Conservation (phyloP, 2,329 filamentous ascomycete species). For the Epichloe uncinata region DNA sequence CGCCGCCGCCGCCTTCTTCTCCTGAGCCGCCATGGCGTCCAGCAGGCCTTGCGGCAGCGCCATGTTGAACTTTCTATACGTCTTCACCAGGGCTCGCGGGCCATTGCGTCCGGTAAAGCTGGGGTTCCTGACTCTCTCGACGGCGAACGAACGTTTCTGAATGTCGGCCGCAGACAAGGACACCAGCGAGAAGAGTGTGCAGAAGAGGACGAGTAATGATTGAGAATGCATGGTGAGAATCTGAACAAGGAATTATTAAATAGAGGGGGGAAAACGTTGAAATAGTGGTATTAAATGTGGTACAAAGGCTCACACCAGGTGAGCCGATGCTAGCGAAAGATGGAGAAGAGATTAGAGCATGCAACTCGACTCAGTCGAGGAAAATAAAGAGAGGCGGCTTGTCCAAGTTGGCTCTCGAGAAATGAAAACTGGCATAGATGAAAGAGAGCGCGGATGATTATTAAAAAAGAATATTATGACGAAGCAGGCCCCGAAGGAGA, state of each 20-base stretch:
- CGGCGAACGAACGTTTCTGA: constrained; percentile 46
- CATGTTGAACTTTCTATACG: constrained; percentile 56
- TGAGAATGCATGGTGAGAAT: constrained; percentile 8
- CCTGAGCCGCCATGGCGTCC: constrained; percentile 20
- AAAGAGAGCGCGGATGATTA: background rate
- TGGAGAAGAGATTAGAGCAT: background rate
- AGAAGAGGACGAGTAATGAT: constrained; percentile 14
- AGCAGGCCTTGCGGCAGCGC: constrained; percentile 29
- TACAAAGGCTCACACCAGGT: background rate
- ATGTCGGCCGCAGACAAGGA: constrained; percentile 31
- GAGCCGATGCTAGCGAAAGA: background rate
- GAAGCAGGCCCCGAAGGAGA: background rate
- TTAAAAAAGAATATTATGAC: background rate
- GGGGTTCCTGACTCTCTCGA: constrained; percentile 43
- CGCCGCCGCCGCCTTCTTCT: background rate
- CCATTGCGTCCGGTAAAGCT: constrained; percentile 43
- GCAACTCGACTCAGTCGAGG: background rate
- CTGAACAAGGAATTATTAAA: too few species aligned
- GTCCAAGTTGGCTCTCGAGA: background rate
- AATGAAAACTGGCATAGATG: background rate
- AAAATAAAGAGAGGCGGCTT: too few species aligned
- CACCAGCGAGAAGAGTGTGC: constrained; percentile 34
- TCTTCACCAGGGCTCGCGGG: constrained; percentile 47
- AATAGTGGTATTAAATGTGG: background rate
- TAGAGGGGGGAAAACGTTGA: background rate